A percentile compares a stretch with the other conserved stretches of the same genome.
Conservation (phyloP, 2,329 filamentous ascomycete species). For the Polytolypa hystricis region DNA sequence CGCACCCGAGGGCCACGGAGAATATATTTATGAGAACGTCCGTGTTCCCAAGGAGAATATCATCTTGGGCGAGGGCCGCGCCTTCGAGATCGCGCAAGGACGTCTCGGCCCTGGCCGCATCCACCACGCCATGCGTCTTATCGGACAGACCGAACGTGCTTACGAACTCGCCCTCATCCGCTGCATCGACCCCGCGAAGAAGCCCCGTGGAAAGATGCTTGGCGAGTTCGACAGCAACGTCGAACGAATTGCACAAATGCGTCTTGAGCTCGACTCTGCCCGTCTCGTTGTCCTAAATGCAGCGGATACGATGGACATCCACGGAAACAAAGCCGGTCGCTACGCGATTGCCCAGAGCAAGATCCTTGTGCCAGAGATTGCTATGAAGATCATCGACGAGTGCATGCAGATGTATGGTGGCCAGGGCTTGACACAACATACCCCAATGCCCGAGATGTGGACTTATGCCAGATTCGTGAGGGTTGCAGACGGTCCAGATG, state of each 20-base stretch:
- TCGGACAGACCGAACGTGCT: conserved; percentile 70
- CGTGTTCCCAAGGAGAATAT: conserved; percentile 65
- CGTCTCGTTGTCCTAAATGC: conserved; percentile 77
- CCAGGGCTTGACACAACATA: conserved; percentile 74
- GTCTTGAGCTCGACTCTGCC: conserved; percentile 75
- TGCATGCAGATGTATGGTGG: conserved; percentile 49
- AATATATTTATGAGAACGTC: conserved; percentile 70
- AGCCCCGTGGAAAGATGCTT: conserved; percentile 70
- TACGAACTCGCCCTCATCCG: conserved; percentile 81
- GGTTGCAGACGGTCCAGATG: conserved; percentile 75
- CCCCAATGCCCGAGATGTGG: conserved; percentile 72
- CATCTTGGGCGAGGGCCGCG: conserved; percentile 71
- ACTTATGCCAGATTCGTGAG: conserved; percentile 62
- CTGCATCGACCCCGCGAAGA: conserved; percentile 73
- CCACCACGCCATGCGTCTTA: conserved; percentile 80
- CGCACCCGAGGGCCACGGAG: conserved; percentile 78
- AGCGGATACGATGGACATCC: conserved; percentile 74
- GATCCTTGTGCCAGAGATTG: conserved; percentile 7
- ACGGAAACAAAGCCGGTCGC: conserved; percentile 70
- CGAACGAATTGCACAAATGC: conserved; percentile 72
- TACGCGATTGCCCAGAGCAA: conserved; percentile 51
- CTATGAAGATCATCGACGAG: conserved; percentile 9
- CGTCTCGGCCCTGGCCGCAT: conserved; percentile 79
- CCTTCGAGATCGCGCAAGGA: conserved; percentile 87
- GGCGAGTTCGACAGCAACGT: conserved; percentile 76